Evolutionary conservation across 192 early-diverging fungal genomes (phyloP).

Genomic region (Entomortierella parvispora): DNA sequence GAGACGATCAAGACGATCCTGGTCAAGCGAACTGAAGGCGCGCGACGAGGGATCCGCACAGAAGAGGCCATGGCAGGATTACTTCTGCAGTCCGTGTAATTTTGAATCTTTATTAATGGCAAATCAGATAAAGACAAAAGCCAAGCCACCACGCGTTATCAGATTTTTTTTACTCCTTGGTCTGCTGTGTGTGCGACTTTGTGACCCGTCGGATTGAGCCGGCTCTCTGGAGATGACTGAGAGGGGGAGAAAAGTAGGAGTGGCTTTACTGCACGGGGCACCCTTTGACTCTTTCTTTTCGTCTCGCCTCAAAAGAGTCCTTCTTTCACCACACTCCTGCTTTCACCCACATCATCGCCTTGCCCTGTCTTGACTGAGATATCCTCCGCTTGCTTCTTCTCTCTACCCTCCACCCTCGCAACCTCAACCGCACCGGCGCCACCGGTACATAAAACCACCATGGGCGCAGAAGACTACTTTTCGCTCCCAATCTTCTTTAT

Average conservation of each 20-base stretch:
- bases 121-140: neutral
- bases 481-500: slow-evolving; percentile 75
- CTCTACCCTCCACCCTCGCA: too few relatives aligned
- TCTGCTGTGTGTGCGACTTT: neutral
- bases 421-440: too few relatives aligned
- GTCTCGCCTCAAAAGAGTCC: too few relatives aligned
- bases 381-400: too few relatives aligned
- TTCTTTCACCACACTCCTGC: neutral
- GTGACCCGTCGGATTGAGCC: too few relatives aligned
- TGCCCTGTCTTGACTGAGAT: neutral
- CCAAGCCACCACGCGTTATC: too few relatives aligned
- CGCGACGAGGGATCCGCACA: neutral
- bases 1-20: slow-evolving; percentile 15
- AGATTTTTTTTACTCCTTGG: slow-evolving; percentile 1
- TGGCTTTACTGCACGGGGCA: too few relatives aligned
- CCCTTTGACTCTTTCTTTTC: too few relatives aligned
- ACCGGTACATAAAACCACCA: neutral
- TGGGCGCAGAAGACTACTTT: slow-evolving; percentile 18
- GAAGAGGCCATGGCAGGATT: slow-evolving; percentile 48
- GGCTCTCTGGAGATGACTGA: too few relatives aligned
- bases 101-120: neutral
- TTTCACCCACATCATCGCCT: slow-evolving; percentile 7
- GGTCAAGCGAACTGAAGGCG: neutral
- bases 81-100: slow-evolving; percentile 35
- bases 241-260: too few relatives aligned